Evolutionary conservation across 805 yeast species (phyloP).

Genomic region (Candida manassasensis): DNA sequence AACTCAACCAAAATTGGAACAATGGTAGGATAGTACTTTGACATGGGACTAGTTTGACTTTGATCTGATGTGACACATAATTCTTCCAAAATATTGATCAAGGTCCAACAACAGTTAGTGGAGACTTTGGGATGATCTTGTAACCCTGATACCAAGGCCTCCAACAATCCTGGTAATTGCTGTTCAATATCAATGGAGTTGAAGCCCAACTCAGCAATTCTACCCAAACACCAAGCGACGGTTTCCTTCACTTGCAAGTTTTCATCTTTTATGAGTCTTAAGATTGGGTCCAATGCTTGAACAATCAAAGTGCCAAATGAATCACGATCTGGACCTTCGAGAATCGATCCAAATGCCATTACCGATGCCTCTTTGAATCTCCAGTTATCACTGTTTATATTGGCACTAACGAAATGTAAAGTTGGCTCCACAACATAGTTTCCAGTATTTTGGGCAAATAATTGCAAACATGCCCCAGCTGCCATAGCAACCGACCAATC

Average conservation of each 20-base stretch:
- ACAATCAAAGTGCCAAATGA: constrained; percentile 63
- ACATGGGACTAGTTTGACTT: constrained; percentile 55
- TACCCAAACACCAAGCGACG: constrained; percentile 97
- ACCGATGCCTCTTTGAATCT: constrained; percentile 94
- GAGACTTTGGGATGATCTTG: constrained; percentile 88
- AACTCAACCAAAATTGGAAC: constrained; percentile 68
- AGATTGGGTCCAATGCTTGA: constrained; percentile 80
- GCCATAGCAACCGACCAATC: constrained; percentile 99
- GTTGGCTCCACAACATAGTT: constrained; percentile 83
- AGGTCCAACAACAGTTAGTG: constrained; percentile 97
- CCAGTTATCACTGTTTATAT: constrained; percentile 59
- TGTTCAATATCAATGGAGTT: constrained; percentile 64
- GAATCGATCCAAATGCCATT: constrained; percentile 96
- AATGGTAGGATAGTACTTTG: constrained; percentile 65
- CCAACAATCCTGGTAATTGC: constrained; percentile 66
- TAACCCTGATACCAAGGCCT: constrained; percentile 75
- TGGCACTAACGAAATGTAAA: constrained; percentile 73
- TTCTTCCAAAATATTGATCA: constrained; percentile 88
- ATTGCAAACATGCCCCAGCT: constrained; percentile 93
- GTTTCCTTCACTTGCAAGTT: constrained; percentile 89
- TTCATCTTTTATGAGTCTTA: constrained; percentile 68
- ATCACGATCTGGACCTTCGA: constrained; percentile 86
- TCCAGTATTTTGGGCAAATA: constrained; percentile 88
- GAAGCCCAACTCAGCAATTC: constrained; percentile 84
- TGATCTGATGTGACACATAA: constrained; percentile 50